A percentile compares a stretch with the other conserved stretches of the same genome.
phyloP scores from a whole-genome alignment of 2,329 filamentous ascomycete species.

The Graphilbum sp. region DNA sequence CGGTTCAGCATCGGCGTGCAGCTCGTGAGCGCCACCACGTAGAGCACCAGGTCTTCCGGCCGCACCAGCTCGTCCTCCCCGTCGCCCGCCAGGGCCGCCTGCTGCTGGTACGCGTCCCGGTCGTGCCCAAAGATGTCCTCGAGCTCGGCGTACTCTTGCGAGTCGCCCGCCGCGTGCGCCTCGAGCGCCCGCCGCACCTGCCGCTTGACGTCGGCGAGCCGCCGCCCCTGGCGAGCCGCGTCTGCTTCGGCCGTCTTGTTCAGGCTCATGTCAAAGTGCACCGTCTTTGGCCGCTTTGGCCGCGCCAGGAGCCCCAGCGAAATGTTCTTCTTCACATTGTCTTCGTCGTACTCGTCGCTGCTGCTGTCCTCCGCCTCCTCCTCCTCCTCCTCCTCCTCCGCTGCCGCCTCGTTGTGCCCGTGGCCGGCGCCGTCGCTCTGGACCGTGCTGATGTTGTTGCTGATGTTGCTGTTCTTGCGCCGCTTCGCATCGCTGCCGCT shows the following conservation, averaged over 20 bases:
- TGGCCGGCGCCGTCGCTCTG: no score
- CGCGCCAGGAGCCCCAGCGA: neutral
- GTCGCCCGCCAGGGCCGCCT: constrained; percentile 30
- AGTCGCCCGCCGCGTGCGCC: constrained; percentile 35
- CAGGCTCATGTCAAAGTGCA: constrained; percentile 41
- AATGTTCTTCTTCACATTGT: neutral
- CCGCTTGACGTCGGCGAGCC: constrained; percentile 37
- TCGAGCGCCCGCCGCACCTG: constrained; percentile 40
- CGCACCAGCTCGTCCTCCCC: constrained; percentile 27
- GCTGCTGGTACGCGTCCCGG: constrained; percentile 20
- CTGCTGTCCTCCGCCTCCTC: neutral
- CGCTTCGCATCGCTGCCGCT: no score
- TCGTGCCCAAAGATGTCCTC: constrained; percentile 31
- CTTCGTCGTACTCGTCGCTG: neutral
- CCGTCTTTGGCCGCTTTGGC: constrained; percentile 27
- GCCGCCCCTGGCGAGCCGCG: constrained; percentile 32
- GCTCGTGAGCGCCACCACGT: constrained; percentile 45
- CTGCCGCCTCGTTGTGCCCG: no score
- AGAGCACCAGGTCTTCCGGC: constrained; percentile 40
- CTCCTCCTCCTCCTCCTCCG: no score
- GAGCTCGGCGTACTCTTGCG: constrained; percentile 2
- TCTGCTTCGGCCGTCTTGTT: constrained; percentile 35
- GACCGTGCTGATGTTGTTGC: no score
- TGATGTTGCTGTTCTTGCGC: no score
- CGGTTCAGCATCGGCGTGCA: constrained; percentile 43